These are phyloP conservation scores for Prunus armeniaca DNA, from an alignment of 306 rosid species.

Conservation along the genomic window DNA sequence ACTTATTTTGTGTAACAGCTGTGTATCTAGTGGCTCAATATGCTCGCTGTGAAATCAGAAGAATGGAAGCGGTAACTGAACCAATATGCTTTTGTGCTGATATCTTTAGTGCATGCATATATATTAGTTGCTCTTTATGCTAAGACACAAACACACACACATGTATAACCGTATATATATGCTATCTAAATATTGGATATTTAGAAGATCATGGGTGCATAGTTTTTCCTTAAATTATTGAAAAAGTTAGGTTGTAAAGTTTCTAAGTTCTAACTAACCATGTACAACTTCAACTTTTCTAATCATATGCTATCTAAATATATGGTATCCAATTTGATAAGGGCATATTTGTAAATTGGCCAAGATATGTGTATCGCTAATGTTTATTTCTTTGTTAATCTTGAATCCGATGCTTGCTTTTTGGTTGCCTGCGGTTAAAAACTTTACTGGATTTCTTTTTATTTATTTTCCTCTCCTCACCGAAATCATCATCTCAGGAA, in stretches of 20 bases:
- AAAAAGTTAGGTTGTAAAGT: neutral
- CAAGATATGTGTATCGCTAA: neutral
- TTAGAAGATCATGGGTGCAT: neutral
- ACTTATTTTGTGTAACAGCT: constrained; percentile 49
- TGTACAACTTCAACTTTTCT: neutral
- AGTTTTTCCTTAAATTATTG: neutral
- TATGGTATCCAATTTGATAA: neutral
- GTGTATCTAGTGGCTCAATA: constrained; percentile 89
- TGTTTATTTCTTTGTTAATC: too few species aligned
- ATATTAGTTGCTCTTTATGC: neutral
- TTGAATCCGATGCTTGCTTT: too few species aligned
- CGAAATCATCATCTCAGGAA: constrained; percentile 48
- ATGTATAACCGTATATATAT: neutral
- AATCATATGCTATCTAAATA: neutral
- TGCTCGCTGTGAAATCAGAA: constrained; percentile 74
- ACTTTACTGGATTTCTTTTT: constrained; percentile 8
- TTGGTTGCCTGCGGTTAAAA: too few species aligned
- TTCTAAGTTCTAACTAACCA: neutral
- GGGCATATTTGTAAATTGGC: neutral
- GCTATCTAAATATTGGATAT: neutral
- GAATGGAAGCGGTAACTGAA: constrained; percentile 63
- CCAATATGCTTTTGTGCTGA: neutral
- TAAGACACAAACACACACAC: neutral
- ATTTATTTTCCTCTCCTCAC: constrained; percentile 7
- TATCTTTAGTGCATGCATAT: neutral